Percentiles rank a stretch among this genome's conserved stretches.
Evolutionary conservation across 139 green algal species (phyloP).

Genomic region (Mychonastes homosphaera): DNA sequence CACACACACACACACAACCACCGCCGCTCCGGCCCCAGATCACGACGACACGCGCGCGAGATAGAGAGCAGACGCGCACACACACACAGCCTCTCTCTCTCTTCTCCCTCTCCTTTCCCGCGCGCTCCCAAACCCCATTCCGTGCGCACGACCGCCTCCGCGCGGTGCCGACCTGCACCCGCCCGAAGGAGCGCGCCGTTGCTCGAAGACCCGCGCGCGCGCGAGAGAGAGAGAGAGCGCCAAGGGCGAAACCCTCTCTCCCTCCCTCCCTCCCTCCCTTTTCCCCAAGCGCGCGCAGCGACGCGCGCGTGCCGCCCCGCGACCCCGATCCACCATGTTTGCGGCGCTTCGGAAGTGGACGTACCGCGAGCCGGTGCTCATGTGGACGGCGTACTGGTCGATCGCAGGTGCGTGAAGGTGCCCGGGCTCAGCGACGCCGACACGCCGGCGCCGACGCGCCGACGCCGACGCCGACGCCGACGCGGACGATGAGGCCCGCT

Average conservation of each 20-base stretch:
- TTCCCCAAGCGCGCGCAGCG: neutral
- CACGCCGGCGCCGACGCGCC: no score
- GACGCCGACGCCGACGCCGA: neutral
- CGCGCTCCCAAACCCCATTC: no score
- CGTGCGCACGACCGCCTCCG: no score
- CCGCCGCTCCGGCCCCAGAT: no score
- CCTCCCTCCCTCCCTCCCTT: neutral
- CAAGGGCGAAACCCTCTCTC: neutral
- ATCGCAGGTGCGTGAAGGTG: constrained; percentile 1
- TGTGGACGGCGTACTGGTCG: constrained; percentile 18
- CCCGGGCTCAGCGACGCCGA: neutral
- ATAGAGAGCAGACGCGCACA: no score
- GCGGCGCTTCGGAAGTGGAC: constrained; percentile 6
- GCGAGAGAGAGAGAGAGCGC: no score
- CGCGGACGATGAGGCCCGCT: neutral
- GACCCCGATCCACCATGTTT: neutral
- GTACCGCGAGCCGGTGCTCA: constrained; percentile 13
- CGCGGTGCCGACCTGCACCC: no score
- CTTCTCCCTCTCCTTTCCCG: no score
- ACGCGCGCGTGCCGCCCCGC: neutral
- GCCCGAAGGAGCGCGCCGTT: neutral
- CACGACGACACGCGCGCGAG: no score
- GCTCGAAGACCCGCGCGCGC: no score
- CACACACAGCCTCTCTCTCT: no score
- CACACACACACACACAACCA: no score